A percentile compares a stretch with the other conserved stretches of the same genome.
Evolutionary conservation across 768 basidiomycete species (phyloP).

Genomic region (Kwoniella dejecticola): DNA sequence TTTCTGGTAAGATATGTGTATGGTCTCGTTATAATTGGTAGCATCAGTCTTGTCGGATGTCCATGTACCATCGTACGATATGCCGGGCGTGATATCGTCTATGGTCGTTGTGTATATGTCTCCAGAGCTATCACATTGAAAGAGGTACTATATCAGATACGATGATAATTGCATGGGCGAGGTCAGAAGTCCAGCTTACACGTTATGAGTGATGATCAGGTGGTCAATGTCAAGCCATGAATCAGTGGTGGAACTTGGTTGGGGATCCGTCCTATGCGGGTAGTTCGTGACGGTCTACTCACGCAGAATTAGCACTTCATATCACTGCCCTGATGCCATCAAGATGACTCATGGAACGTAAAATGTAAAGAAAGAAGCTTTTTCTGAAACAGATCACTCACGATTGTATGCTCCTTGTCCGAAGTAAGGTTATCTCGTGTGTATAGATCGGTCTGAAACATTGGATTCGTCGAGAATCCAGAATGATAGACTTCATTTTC

Average conservation of each 20-base stretch:
- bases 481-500: slow-evolving; percentile 2
- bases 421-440: slow-evolving; percentile 1
- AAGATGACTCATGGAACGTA: too few species aligned
- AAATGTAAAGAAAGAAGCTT: too few species aligned
- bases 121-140: background rate
- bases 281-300: slow-evolving; percentile 11
- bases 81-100: slow-evolving; percentile 23
- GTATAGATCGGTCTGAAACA: slow-evolving; percentile 23
- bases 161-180: too few species aligned
- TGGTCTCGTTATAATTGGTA: background rate
- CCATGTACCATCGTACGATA: slow-evolving; percentile 23
- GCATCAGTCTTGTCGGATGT: background rate
- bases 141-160: background rate
- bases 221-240: slow-evolving; percentile 18
- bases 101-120: slow-evolving; percentile 21
- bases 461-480: background rate
- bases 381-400: too few species aligned
- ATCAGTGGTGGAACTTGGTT: background rate
- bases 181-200: slow-evolving; percentile 6
- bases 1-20: background rate
- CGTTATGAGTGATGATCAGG: slow-evolving; percentile 1
- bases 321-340: too few species aligned
- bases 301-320: background rate
- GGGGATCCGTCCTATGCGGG: slow-evolving; percentile 3
- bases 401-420: slow-evolving; percentile 27